Conservation (phyloP, 306 rosid genomes). For the Ziziphus jujuba region DNA sequence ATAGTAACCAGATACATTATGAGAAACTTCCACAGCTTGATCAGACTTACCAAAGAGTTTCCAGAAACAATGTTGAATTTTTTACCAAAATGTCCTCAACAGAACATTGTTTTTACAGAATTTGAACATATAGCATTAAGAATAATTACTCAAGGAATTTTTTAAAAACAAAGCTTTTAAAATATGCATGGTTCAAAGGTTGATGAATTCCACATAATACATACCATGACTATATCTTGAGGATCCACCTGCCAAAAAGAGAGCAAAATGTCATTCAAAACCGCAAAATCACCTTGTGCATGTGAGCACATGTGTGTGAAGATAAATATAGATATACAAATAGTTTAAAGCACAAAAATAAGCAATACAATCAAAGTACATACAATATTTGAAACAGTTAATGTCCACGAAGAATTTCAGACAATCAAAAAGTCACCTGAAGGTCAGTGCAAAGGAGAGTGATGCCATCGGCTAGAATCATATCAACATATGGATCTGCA, state of each 20-base stretch:
- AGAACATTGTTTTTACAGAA: too few relatives aligned
- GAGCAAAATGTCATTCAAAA: slow-evolving; percentile 26
- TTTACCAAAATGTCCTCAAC: too few relatives aligned
- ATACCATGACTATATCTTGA: slow-evolving; percentile 97
- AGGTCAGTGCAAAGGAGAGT: slow-evolving; percentile 87
- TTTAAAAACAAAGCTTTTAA: background rate
- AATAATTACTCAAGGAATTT: too few relatives aligned
- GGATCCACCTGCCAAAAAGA: slow-evolving; percentile 87
- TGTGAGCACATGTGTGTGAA: background rate
- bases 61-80: too few relatives aligned
- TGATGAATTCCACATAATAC: slow-evolving; percentile 10
- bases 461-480: slow-evolving; percentile 94
- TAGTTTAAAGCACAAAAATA: background rate
- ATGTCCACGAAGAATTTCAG: slow-evolving; percentile 16
- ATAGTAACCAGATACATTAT: background rate
- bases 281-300: background rate
- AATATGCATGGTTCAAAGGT: background rate
- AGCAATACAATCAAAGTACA: background rate
- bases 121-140: too few relatives aligned
- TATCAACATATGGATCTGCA: slow-evolving; percentile 76
- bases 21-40: too few relatives aligned
- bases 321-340: background rate
- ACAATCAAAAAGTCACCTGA: slow-evolving; percentile 56
- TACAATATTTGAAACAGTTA: slow-evolving; percentile 7
- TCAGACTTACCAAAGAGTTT: too few relatives aligned